Base-by-base conservation (phyloP, 139 green algal species). In the Prasinococcaceae sp. region DNA sequence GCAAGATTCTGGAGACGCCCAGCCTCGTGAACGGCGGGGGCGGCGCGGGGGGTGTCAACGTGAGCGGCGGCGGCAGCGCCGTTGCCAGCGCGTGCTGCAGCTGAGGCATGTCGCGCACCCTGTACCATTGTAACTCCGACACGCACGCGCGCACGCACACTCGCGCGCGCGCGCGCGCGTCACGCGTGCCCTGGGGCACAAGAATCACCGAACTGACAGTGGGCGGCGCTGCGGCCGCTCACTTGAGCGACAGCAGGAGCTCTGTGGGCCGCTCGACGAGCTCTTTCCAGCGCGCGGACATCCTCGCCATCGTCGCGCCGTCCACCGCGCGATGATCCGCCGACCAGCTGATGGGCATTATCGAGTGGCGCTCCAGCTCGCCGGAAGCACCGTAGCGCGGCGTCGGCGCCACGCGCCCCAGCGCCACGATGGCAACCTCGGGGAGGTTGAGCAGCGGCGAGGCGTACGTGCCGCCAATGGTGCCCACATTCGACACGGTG, bases 401-500 rank as follows among this genome's bases (percentile, higher is more conserved):
- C 48, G 79, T 26, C 22, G 47, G 29, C 35, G 58, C 61, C 38
- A 81, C 47, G 2, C 68, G 55, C 2, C 86, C 86, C 25, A 95
- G 58, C 0, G 86, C 62, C 22, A 94, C 71, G 22, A 95, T 95
- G 59, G 81, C 81, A 0, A 79, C 68, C 61, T 84, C 73, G 6
- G 79, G 79, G 0, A 72, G 43, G 47, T 76, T 77, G 25, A 94
- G 63, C 26, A 93, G 50, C 0, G 86, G 85, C 0, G 71, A 73
- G 14, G 83, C 82, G 45, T 86, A 87, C 1, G 74, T 84, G 30
- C 84, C 84, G 1, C 86, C 83, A 19, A 95, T 76, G 25, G 64
- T 78, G 43, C 85, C 86, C 27, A 95, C 84, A 73, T 95, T 95
- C 30, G 72, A 85, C 2, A 95, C 44, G 0, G 83, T 86, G 43